Base-by-base conservation (phyloP, 768 basidiomycete genomes). In the Stropharia rugosoannulata region DNA sequence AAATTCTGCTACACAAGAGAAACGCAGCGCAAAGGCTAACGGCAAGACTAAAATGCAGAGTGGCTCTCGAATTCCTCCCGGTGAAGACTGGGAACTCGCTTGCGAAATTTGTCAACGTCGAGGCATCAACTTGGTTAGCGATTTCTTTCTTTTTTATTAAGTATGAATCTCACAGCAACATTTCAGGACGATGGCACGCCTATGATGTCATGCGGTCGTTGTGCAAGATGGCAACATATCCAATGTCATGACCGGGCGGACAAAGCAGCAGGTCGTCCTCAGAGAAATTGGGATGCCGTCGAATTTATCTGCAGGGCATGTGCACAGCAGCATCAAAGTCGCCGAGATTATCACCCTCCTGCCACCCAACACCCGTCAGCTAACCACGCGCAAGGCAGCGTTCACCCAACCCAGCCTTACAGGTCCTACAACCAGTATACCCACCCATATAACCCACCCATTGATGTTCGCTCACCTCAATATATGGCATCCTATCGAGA, bases 211-310 rank as follows among this genome's bases (percentile, higher is more conserved):
- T 97, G 95, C 65, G 90, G 89, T 19, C 66, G 71, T 27, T 97
- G 95, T 69, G 80, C 78, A 12, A 85, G 85, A 68, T 97, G 94
- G 95, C 95, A 96, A 63, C 95, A 97, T 63, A 91, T 91, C 35
- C 66, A 75, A 18, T 97, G 95, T 64, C 92, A 95, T 64, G 90
- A 96, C 64, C 73, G 70, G 46, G 82, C 78, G 27, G 94, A 95
- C 68, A 70, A 73, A 29, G 71, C 76, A 18, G 79, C 81, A 42
- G 89, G 92, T 19, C 80, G 79, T 12, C 82, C 80, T 4, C 80
- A 76, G 60, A 84, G 93, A 16, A 85, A 95, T 62, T 97, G 95
- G 95, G 83, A 90, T 49, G 65, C 73, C n/a, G 90, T 89, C 51
- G 90, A 94, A 40, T 97, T 97, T 66, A 68, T 85, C 57, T 95